Evolutionary conservation across 306 rosid genomes (phyloP).

Genomic region (Comarum palustre): DNA sequence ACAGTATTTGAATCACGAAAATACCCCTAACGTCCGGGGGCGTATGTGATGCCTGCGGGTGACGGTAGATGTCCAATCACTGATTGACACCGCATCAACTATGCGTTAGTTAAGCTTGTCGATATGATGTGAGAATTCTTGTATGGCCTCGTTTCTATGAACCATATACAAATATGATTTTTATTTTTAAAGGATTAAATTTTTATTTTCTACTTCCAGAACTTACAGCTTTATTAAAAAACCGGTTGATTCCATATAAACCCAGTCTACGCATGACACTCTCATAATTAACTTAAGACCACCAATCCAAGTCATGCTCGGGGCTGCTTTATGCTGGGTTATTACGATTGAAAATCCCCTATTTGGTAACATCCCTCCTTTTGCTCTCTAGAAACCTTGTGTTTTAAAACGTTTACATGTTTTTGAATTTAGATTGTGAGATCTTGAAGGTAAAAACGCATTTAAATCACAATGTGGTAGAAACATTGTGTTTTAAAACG

Average conservation of each 20-base stretch:
- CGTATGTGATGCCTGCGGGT: constrained; percentile 6
- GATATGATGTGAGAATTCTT: too few species aligned
- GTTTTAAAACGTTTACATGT: background rate
- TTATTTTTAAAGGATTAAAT: too few species aligned
- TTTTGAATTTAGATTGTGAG: background rate
- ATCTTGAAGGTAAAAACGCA: too few species aligned
- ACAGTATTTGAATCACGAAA: background rate
- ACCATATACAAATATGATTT: too few species aligned
- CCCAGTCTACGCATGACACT: too few species aligned
- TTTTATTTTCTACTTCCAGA: too few species aligned
- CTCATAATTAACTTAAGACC: background rate
- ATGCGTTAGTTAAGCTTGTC: background rate
- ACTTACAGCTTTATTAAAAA: too few species aligned
- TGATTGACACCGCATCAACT: constrained; percentile 6
- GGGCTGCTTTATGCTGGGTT: background rate
- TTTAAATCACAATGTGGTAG: too few species aligned
- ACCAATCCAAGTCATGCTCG: background rate
- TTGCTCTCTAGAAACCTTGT: background rate
- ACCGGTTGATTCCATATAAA: too few species aligned
- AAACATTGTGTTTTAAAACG: too few species aligned
- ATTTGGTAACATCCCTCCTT: too few species aligned
- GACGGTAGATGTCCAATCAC: constrained; percentile 1
- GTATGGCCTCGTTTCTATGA: too few species aligned
- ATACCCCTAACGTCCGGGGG: constrained; percentile 1
- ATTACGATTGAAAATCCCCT: background rate